phyloP scores from a whole-genome alignment of 345 rosid species.

The Lepidium aucheri region DNA sequence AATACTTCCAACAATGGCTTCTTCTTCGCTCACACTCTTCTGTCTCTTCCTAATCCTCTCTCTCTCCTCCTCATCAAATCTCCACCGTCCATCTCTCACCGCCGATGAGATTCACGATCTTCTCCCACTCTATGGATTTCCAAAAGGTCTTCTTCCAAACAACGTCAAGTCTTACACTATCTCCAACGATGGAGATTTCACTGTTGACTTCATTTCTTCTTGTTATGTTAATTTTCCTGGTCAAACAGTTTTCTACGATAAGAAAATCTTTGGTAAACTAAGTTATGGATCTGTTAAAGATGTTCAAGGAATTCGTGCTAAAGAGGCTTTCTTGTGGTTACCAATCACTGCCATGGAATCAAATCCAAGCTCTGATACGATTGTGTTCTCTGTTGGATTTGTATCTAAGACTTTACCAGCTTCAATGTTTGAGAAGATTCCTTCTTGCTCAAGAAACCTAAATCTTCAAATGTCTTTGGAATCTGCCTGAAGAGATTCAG shows the following conservation, averaged over 20 bases:
- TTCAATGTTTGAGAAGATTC: conserved; percentile 45
- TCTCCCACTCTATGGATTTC: no score
- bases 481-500: not conserved
- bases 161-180: no score
- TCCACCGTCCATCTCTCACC: no score
- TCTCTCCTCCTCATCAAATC: no score
- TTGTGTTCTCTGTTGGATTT: conserved; percentile 71
- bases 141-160: no score
- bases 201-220: conserved; percentile 28
- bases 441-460: conserved; percentile 40
- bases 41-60: conserved; percentile 14
- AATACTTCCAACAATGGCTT: not conserved
- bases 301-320: conserved; percentile 60
- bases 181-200: no score
- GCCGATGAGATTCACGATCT: no score
- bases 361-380: conserved; percentile 28
- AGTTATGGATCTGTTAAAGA: conserved; percentile 49
- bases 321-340: conserved; percentile 59
- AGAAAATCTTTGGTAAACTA: conserved; percentile 45
- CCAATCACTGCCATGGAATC: conserved; percentile 52
- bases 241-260: conserved; percentile 45
- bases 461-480: conserved; percentile 1
- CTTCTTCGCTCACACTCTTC: conserved; percentile 10
- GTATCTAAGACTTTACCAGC: conserved; percentile 58
- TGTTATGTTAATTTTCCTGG: conserved; percentile 58